Conservation (phyloP, 1,139 yeast species). For the Lodderomyces parapsilosis region DNA sequence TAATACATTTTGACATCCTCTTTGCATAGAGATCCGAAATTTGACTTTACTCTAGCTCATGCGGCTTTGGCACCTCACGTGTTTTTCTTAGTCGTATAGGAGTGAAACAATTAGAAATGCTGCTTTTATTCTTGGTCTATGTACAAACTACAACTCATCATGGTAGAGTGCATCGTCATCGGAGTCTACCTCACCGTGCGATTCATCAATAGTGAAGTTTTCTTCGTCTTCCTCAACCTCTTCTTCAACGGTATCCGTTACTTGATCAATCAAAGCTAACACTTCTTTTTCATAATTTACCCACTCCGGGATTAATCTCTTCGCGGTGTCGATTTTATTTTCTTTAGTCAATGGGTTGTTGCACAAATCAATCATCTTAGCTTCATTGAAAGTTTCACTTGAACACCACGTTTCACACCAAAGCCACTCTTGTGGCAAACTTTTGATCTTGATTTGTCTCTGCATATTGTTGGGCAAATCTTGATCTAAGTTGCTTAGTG, state of each 20-base stretch:
- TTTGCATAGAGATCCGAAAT: background rate
- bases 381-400: constrained; percentile 56
- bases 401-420: constrained; percentile 96
- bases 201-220: background rate
- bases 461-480: constrained; percentile 90
- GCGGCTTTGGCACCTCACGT: background rate
- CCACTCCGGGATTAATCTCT: constrained; percentile 81
- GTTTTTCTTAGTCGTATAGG: background rate
- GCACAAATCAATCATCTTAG: constrained; percentile 81
- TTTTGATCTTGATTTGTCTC: constrained; percentile 58
- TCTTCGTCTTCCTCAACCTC: constrained; percentile 4
- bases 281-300: constrained; percentile 57
- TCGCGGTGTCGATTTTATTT: constrained; percentile 70
- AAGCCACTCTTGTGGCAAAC: constrained; percentile 80
- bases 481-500: constrained; percentile 83
- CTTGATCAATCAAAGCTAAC: constrained; percentile 8
- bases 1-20: background rate
- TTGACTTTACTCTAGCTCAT: too few species aligned
- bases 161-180: constrained; percentile 8
- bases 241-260: constrained; percentile 1
- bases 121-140: too few species aligned
- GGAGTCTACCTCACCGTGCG: constrained; percentile 3
- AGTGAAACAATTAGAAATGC: too few species aligned
- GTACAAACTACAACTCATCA: constrained; percentile 7
- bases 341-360: constrained; percentile 81